phyloP scores from a whole-genome alignment of 2,329 filamentous ascomycete genomes.

The Neonectria sp. region DNA sequence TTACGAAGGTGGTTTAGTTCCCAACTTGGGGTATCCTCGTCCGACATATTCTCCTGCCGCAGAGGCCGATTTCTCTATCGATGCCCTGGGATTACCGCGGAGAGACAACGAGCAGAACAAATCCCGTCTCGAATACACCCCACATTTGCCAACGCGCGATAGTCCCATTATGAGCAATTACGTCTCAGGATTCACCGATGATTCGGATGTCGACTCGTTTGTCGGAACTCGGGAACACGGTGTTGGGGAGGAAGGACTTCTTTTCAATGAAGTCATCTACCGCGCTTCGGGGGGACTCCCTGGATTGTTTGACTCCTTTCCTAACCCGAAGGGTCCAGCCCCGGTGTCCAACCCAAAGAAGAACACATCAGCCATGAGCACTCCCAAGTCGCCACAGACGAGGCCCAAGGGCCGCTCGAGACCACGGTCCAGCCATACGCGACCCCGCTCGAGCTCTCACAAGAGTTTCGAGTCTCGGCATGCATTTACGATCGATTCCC shows the following conservation, averaged over 20 bases:
- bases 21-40: slow-evolving; percentile 3
- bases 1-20: slow-evolving; percentile 30
- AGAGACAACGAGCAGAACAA: slow-evolving; percentile 24
- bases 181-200: slow-evolving; percentile 44
- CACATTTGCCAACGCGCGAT: slow-evolving; percentile 6
- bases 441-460: slow-evolving; percentile 4
- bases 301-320: slow-evolving; percentile 46
- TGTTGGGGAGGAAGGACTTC: slow-evolving; percentile 42
- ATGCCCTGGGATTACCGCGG: slow-evolving; percentile 33
- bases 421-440: neutral
- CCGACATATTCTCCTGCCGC: slow-evolving; percentile 26
- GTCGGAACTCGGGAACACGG: slow-evolving; percentile 35
- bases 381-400: neutral
- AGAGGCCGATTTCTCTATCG: slow-evolving; percentile 38
- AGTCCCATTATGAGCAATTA: slow-evolving; percentile 27
- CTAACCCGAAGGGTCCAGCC: slow-evolving; percentile 22
- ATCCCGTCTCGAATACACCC: slow-evolving; percentile 3
- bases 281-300: slow-evolving; percentile 44
- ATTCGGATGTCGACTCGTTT: slow-evolving; percentile 49
- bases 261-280: slow-evolving; percentile 48
- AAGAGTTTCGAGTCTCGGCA: slow-evolving; percentile 18
- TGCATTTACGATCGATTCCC: slow-evolving; percentile 29
- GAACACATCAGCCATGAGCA: slow-evolving; percentile 20
- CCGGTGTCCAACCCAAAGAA: slow-evolving; percentile 2
- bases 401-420: neutral